phyloP scores from a whole-genome alignment of 192 early-diverging fungal genomes.

The Coemansia sp. region DNA sequence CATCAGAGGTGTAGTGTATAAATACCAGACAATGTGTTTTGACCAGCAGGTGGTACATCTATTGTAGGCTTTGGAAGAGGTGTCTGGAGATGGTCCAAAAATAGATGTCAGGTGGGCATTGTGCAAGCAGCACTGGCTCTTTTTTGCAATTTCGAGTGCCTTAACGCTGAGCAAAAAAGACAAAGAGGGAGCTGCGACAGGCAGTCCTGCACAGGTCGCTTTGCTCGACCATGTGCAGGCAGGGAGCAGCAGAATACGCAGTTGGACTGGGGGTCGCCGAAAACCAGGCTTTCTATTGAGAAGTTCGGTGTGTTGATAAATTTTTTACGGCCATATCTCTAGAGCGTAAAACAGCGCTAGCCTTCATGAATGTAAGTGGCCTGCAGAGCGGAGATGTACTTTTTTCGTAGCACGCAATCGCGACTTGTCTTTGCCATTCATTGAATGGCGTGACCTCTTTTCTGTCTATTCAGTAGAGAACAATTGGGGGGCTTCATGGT shows the following conservation, averaged over 20 bases:
- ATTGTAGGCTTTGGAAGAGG: neutral
- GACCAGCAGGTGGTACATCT: neutral
- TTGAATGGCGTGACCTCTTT: neutral
- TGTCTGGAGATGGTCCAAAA: neutral
- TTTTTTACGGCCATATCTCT: neutral
- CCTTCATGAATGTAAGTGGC: neutral
- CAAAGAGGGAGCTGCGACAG: neutral
- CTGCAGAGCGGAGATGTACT: neutral
- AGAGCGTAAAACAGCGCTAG: neutral
- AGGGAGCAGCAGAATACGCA: neutral
- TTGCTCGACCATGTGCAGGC: slow-evolving; percentile 2
- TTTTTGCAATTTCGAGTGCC: neutral
- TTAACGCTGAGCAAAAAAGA: slow-evolving; percentile 3
- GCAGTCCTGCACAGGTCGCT: slow-evolving; percentile 3
- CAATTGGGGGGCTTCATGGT: neutral
- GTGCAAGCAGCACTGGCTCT: neutral
- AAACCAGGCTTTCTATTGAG: neutral
- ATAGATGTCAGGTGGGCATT: neutral
- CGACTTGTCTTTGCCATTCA: neutral
- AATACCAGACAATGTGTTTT: neutral
- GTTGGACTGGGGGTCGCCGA: slow-evolving; percentile 1
- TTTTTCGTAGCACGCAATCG: neutral
- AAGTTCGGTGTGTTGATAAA: neutral
- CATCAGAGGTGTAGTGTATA: slow-evolving; percentile 4
- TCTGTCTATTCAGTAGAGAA: neutral